Evolutionary conservation across 768 basidiomycete species (phyloP), one percentile per base, ranked within the genome.

Genomic region (Wakefieldia striispora): DNA sequence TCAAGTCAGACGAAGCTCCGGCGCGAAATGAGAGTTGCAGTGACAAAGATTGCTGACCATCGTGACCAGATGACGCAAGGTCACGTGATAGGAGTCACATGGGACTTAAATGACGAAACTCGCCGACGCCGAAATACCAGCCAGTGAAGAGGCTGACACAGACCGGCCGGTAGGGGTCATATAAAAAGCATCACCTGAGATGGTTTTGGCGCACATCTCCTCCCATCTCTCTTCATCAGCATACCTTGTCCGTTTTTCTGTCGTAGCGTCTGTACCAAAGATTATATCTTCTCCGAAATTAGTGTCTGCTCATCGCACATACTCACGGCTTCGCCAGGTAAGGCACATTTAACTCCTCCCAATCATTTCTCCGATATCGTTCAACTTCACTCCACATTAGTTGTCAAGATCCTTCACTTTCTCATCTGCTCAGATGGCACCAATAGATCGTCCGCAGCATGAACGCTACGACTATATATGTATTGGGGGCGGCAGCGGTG

Each of bases 401-500:
- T 64, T 79, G 55, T 71, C 74, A 29, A 72, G 79, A 70, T 67
- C 72, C 38, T 73, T 82, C 38, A 63, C 67, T 34, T 70, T 62
- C 36, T 63, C 72, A 12, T 57, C 66, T 37, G 51, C 61, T n/a
- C 78, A 69, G 23, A 91, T 91, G 88, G 78, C 90, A 43, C 89
- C 90, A 33, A 70, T 89, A 40, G 74, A 81, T 46, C 82, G 75
- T 59, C 83, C 87, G 16, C 80, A 76, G 3, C 64, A 67, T 16
- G 82, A 83, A 38, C 81, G 79, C 64, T 91, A 88, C 66, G 94
- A 97, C 64, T 83, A 88, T 60, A 80, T 97, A 43, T 82, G 91
- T 58, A 85, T 97, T 59, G 94, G 94, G 44, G 94, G 92, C 52
- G 97, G 97, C 31, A 94, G 91, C 51, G 97, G 93, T 50, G 97